Evolutionary conservation across 208 protist species (phyloP), one percentile per base, ranked within the genome.

Genomic region (Leishmania major): DNA sequence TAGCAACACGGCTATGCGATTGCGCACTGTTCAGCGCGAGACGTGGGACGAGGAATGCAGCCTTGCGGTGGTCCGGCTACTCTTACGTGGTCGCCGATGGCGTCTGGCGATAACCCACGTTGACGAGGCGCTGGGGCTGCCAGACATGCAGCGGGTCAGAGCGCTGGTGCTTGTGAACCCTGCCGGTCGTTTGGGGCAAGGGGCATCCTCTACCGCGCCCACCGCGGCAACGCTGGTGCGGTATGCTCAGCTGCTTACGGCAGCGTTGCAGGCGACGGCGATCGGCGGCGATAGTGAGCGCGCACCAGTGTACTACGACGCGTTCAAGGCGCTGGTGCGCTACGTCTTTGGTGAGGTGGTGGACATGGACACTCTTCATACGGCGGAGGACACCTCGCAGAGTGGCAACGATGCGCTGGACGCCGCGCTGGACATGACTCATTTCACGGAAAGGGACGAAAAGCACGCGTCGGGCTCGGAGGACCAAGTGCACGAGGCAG

Each of bases 51-150:
- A 82, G 17, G 47, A 57, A 40, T 86, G 84, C 73, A 84, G 90
- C 35, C 78, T 90, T 45, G 40, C n/a, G 31, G 87, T 97, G 67
- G 64, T 91, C 47, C 80, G 81, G 70, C 37, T 97, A 53, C 90
- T 97, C 3, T 76, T 96, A 72, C 84, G 84, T 0, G 84, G 90
- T 10, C 85, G 94, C 1, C 92, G 92, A 10, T 97, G 94, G 92
- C 66, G 75, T 17, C 77, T 86, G 31, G 94, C 92, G 5, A 78
- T 95, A 57, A 55, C 82, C 22, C 82, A 95, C 22, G 89, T 90
- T 1, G 60, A 86, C 8, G 88, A 90, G 43, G 89, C 91, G 43
- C 49, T 91, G 37, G 77, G 73, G 28, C 59, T 86, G 40, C 86
- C 89, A 1, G 40, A 71, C 7, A 80, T 88, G 66, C 71, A 85